Conservation (phyloP, 2,329 filamentous ascomycete genomes). For the Aspergillaceae sp. region DNA sequence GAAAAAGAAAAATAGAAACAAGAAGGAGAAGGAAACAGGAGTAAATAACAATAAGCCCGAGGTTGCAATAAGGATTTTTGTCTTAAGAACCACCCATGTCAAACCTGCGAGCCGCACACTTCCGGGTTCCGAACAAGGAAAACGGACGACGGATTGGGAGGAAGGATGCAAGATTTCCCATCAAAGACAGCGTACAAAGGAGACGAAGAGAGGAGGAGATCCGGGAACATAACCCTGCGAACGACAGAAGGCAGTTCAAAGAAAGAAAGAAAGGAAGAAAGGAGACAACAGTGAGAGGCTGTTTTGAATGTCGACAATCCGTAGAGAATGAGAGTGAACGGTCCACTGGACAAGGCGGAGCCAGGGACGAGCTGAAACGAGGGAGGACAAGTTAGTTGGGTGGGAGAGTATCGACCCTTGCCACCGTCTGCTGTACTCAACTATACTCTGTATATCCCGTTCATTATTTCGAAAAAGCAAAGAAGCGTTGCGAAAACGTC, state of each 20-base stretch:
- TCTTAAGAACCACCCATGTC: constrained; percentile 2
- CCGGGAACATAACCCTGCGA: constrained; percentile 11
- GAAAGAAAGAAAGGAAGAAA: background rate
- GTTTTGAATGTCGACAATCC: no score
- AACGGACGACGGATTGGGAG: constrained; percentile 12
- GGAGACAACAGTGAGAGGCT: background rate
- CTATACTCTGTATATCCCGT: no score
- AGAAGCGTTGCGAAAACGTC: no score
- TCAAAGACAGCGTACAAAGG: constrained; percentile 8
- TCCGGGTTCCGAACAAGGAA: constrained; percentile 9
- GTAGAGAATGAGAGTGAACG: no score
- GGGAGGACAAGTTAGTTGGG: no score
- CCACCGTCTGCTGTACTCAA: no score
- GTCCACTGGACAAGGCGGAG: no score
- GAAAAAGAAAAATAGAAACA: constrained; percentile 1
- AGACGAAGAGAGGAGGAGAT: background rate
- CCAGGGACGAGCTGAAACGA: no score
- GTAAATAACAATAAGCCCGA: no score
- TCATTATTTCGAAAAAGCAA: no score
- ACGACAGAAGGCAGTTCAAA: background rate
- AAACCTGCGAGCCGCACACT: constrained; percentile 8
- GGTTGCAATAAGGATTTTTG: background rate
- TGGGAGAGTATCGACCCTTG: no score
- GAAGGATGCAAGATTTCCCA: constrained; percentile 20
- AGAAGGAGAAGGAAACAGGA: no score